Conservation (phyloP, 2,329 filamentous ascomycete species). For the Lithohypha guttulata region DNA sequence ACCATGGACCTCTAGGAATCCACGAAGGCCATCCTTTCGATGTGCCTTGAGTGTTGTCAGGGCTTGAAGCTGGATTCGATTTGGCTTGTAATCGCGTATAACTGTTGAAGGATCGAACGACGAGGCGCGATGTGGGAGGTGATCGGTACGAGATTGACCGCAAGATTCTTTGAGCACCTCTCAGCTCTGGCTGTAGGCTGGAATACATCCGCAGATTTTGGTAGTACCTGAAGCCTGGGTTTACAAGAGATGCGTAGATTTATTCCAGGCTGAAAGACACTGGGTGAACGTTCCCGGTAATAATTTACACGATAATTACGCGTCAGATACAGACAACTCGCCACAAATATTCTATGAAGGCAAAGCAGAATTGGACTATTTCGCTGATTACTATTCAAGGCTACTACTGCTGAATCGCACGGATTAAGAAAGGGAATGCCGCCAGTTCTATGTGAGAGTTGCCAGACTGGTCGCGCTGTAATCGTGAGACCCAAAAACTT, state of each 20-base stretch:
- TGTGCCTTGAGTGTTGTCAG: background rate
- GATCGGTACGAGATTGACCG: background rate
- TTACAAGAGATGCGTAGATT: too few species aligned
- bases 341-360: too few species aligned
- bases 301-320: too few species aligned
- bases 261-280: too few species aligned
- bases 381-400: too few species aligned
- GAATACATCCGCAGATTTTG: slow-evolving; percentile 18
- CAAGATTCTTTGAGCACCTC: slow-evolving; percentile 15
- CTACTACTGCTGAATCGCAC: too few species aligned
- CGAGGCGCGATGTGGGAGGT: background rate
- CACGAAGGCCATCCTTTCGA: background rate
- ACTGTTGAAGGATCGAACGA: slow-evolving; percentile 4
- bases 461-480: slow-evolving; percentile 65
- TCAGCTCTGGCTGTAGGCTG: slow-evolving; percentile 18
- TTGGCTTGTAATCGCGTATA: slow-evolving; percentile 4
- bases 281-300: too few species aligned
- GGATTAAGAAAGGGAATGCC: too few species aligned
- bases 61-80: background rate
- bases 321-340: too few species aligned
- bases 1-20: too few species aligned
- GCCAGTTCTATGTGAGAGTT: slow-evolving; percentile 64
- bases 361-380: too few species aligned
- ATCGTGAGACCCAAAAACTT: slow-evolving; percentile 93
- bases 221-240: too few species aligned